A percentile compares a stretch with the other conserved stretches of the same genome.
Conservation (phyloP, 129 eudicot species). For the Helianthus tuberosus region DNA sequence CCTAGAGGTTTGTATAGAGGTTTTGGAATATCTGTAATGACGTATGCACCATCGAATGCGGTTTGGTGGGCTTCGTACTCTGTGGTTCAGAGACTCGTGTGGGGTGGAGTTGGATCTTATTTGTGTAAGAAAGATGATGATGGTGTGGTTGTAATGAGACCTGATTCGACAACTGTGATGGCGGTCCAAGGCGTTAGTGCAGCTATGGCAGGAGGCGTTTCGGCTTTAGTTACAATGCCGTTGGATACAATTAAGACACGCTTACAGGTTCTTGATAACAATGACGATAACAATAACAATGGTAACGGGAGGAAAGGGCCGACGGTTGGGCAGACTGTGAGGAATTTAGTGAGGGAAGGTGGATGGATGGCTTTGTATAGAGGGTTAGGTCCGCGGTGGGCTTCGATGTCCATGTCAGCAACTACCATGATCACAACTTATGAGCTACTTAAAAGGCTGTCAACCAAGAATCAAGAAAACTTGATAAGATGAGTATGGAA, state of each 20-base stretch:
- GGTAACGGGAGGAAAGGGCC: conserved; percentile 59
- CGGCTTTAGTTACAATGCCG: conserved; percentile 83
- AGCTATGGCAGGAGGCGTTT: conserved; percentile 79
- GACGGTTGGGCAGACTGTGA: conserved; percentile 58
- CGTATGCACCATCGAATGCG: conserved; percentile 88
- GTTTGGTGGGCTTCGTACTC: conserved; percentile 98
- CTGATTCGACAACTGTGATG: conserved; percentile 64
- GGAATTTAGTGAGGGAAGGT: conserved; percentile 71
- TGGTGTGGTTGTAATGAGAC: conserved; percentile 33
- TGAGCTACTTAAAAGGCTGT: conserved; percentile 73
- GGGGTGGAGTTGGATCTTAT: conserved; percentile 76
- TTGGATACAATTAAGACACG: conserved; percentile 84
- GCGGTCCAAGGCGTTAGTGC: conserved; percentile 86
- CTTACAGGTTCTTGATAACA: conserved; percentile 68
- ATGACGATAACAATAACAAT: conserved; percentile 37
- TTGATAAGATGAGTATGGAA: conserved; percentile 37
- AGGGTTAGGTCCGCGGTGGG: conserved; percentile 82
- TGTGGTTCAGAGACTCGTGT: conserved; percentile 71
- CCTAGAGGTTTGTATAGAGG: conserved; percentile 87
- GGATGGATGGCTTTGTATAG: conserved; percentile 83
- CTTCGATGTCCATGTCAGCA: conserved; percentile 89
- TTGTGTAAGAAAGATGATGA: conserved; percentile 41
- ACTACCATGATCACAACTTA: conserved; percentile 89
- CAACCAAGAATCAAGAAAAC: conserved; percentile 69
- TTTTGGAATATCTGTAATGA: conserved; percentile 87